phyloP scores from a whole-genome alignment of 768 basidiomycete genomes.

The Suillus americanus region DNA sequence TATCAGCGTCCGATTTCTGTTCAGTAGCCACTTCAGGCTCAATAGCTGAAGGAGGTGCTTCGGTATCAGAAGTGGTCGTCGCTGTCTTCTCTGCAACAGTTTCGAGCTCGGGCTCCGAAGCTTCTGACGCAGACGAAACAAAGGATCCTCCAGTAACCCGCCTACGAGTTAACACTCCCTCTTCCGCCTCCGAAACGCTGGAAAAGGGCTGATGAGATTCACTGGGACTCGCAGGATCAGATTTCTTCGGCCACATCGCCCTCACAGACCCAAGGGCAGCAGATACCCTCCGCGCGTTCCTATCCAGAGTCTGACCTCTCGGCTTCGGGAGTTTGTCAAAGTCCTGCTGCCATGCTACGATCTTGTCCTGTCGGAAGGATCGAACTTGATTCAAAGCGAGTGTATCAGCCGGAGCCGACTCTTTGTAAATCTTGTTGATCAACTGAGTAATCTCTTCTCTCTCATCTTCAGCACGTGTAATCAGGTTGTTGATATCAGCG shows the following conservation, averaged over 20 bases:
- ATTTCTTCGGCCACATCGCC: slow-evolving; percentile 68
- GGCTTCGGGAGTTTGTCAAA: slow-evolving; percentile 83
- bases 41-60: slow-evolving; percentile 7
- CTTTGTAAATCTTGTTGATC: slow-evolving; percentile 78
- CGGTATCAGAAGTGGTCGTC: slow-evolving; percentile 18
- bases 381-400: slow-evolving; percentile 85
- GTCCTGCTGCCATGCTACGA: slow-evolving; percentile 96
- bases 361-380: slow-evolving; percentile 85
- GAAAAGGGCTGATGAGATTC: slow-evolving; percentile 58
- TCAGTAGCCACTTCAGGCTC: slow-evolving; percentile 14
- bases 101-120: slow-evolving; percentile 61
- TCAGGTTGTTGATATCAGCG: slow-evolving; percentile 62
- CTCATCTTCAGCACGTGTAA: slow-evolving; percentile 73
- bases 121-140: slow-evolving; percentile 69
- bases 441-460: slow-evolving; percentile 68
- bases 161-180: slow-evolving; percentile 44
- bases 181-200: slow-evolving; percentile 74
- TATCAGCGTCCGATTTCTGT: slow-evolving; percentile 64
- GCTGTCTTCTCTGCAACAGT: slow-evolving; percentile 20
- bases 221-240: slow-evolving; percentile 54
- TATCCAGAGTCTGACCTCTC: slow-evolving; percentile 52
- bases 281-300: slow-evolving; percentile 52
- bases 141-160: slow-evolving; percentile 56
- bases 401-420: slow-evolving; percentile 80
- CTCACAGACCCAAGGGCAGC: slow-evolving; percentile 64